Base-by-base conservation (phyloP, 345 rosid genomes). In the Brassica rapa region DNA sequence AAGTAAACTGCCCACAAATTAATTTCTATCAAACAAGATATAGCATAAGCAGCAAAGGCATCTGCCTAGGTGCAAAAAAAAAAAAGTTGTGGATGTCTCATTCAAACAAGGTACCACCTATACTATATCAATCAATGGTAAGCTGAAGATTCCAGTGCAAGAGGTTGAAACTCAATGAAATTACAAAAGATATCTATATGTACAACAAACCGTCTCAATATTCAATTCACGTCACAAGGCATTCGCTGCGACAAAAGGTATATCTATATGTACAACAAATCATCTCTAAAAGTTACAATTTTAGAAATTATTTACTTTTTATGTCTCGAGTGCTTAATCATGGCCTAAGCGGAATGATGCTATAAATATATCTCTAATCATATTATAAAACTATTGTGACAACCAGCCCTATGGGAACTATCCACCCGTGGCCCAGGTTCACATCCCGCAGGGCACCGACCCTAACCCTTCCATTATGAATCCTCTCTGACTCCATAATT, bases 1-100 rank as follows among this genome's bases (percentile, higher is more conserved):
- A 82, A 62, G 55, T 68, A 85, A 73, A 80, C 74, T 49, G 51
- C 25, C 70, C 62, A 61, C n/a, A 0, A 4, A 60, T 81, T 70
- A 81, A 37, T 61, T 49, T 49, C 30, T 63, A 57, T 19, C 39
- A 73, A 62, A 51, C 37, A 73, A 59, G 66, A 76, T 23, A 19
- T 35, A 64, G 43, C 25, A 68, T 41, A 43, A 69, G 64, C 2
- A 79, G 29, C 74, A 79, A 46, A 62, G 66, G 51, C 57, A 27
- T 35, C 59, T 11, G 11, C 74, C 49, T 67, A 43, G 43, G 69
- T 67, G 57, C 21, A 0, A 73, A 46, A 19, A 71, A 55, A 53
- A 35, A 35, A 6, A 19, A 65, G 29, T 10, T 43, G 63, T 66
- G 59, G 43, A 59, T 29, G 15, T 32, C 77, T 21, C 68, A 49